Percentiles rank a stretch among this genome's conserved stretches.
Conservation (phyloP, 1,284 basidiomycete genomes). For the Veloporphyrellus conicus region DNA sequence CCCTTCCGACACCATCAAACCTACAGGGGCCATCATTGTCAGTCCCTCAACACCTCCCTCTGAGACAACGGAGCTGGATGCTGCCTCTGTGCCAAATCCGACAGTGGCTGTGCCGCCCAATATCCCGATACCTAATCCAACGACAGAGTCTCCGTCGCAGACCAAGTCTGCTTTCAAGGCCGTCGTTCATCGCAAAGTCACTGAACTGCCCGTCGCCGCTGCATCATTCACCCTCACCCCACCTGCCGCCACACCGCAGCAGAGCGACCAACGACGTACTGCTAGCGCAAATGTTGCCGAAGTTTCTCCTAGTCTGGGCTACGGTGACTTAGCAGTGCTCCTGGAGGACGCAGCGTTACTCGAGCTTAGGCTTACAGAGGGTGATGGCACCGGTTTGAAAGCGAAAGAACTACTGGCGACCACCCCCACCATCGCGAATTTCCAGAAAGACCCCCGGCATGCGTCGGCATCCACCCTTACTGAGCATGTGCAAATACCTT, state of each 20-base stretch:
- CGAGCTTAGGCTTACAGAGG: constrained; percentile 44
- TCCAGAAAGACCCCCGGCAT: constrained; percentile 21
- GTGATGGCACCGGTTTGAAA: constrained; percentile 33
- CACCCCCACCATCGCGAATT: constrained; percentile 28
- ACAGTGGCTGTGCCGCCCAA: constrained; percentile 3
- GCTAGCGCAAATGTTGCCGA: constrained; percentile 26
- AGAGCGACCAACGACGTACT: constrained; percentile 25
- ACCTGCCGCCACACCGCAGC: constrained; percentile 10
- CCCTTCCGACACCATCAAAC: background rate
- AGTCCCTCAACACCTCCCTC: background rate
- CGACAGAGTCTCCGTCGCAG: constrained; percentile 2
- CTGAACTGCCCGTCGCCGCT: constrained; percentile 30
- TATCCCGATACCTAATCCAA: constrained; percentile 1
- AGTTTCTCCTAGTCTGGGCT: constrained; percentile 39
- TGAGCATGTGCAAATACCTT: constrained; percentile 13
- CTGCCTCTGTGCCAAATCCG: constrained; percentile 5
- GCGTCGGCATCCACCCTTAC: constrained; percentile 21
- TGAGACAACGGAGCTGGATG: constrained; percentile 1
- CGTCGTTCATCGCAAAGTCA: constrained; percentile 51
- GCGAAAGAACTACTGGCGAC: constrained; percentile 10
- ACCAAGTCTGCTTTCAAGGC: constrained; percentile 42
- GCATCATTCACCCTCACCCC: constrained; percentile 13
- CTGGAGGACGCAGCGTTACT: constrained; percentile 49
- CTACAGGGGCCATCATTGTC: background rate
- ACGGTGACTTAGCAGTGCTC: constrained; percentile 45